A percentile compares a stretch with the other conserved stretches of the same genome.
Evolutionary conservation across 495 filamentous ascomycete species (phyloP).

Genomic region (Xylaria nigripes): DNA sequence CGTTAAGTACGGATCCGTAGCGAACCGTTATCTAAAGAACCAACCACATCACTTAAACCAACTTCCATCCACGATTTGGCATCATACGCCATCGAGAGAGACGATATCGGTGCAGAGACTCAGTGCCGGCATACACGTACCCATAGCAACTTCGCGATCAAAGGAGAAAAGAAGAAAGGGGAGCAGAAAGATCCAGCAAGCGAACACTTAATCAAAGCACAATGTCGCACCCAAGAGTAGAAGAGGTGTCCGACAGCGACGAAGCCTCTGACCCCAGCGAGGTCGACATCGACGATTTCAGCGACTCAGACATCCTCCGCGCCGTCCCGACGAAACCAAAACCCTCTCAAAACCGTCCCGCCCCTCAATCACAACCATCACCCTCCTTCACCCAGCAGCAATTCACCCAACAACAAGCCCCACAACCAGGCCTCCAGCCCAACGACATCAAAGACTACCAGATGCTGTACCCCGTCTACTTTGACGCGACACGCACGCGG

Average conservation of each 20-base stretch:
- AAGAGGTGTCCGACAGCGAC: slow-evolving; percentile 79
- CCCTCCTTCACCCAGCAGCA: slow-evolving; percentile 31
- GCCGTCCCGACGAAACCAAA: slow-evolving; percentile 14
- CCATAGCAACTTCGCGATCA: no score
- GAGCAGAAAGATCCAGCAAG: neutral
- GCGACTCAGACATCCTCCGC: slow-evolving; percentile 40
- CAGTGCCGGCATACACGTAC: no score
- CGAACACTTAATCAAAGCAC: slow-evolving; percentile 13
- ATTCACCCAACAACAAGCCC: slow-evolving; percentile 21
- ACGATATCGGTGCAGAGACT: no score
- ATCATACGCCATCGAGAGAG: no score
- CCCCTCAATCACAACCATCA: neutral
- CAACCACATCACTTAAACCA: no score
- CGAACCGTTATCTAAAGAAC: no score
- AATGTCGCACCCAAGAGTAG: slow-evolving; percentile 82
- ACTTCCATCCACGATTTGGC: no score
- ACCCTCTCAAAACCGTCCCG: slow-evolving; percentile 5
- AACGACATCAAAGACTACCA: slow-evolving; percentile 57
- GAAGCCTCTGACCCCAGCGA: slow-evolving; percentile 71
- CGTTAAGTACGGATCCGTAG: no score
- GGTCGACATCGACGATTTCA: slow-evolving; percentile 52
- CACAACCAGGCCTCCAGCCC: slow-evolving; percentile 29
- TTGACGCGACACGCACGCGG: slow-evolving; percentile 68
- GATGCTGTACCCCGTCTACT: slow-evolving; percentile 92
- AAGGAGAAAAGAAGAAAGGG: neutral